phyloP scores from a whole-genome alignment of 768 basidiomycete species.

The Boletus vermiculosoides region DNA sequence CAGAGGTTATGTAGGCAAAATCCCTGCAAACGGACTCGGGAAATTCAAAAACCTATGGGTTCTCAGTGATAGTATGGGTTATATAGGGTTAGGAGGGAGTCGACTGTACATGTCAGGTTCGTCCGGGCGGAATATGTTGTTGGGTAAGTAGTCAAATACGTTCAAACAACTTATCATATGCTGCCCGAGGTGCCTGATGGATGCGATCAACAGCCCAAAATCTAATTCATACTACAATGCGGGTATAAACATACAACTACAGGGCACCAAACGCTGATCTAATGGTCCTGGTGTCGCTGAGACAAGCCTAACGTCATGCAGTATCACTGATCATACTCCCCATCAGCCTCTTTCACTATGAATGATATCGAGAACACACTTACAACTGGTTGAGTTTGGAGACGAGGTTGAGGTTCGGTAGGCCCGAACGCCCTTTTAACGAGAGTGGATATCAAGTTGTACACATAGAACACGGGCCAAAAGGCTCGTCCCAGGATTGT shows the following conservation, averaged over 20 bases:
- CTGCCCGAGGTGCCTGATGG: not conserved
- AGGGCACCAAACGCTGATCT: not conserved
- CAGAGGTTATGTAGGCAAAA: too few relatives aligned
- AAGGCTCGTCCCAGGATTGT: conserved; percentile 5
- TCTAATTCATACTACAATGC: conserved; percentile 6
- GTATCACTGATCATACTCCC: not conserved
- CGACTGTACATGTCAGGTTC: too few relatives aligned
- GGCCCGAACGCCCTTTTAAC: not conserved
- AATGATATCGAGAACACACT: not conserved
- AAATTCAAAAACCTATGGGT: too few relatives aligned
- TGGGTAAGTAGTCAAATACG: too few relatives aligned
- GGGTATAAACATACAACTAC: not conserved
- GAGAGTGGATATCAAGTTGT: not conserved
- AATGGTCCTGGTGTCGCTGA: not conserved
- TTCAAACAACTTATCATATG: too few relatives aligned
- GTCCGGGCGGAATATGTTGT: too few relatives aligned
- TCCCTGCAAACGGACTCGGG: too few relatives aligned
- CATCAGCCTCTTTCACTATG: not conserved
- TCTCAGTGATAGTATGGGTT: too few relatives aligned
- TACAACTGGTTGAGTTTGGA: not conserved
- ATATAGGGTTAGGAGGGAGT: too few relatives aligned
- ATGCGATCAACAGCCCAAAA: not conserved
- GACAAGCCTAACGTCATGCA: not conserved
- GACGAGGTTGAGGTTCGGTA: not conserved
- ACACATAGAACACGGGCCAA: conserved; percentile 24